A percentile compares a stretch with the other conserved stretches of the same genome.
These are phyloP conservation scores for Neurospora sp. DNA, from an alignment of 495 filamentous ascomycete genomes.

Conservation along the genomic window DNA sequence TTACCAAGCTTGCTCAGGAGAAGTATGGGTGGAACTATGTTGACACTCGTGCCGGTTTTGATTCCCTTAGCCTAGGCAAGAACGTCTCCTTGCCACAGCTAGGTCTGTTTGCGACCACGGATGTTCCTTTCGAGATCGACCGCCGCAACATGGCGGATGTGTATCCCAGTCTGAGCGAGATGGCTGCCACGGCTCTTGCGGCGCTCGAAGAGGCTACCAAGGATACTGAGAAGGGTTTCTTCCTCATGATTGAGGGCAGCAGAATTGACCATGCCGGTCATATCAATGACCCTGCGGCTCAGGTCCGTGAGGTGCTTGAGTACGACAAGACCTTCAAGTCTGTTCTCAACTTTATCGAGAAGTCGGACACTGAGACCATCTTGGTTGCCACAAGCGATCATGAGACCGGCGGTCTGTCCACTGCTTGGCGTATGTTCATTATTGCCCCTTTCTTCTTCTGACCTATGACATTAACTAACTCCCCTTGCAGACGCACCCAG, in stretches of 20 bases:
- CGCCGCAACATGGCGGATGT: slow-evolving; percentile 62
- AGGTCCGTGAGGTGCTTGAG: slow-evolving; percentile 87
- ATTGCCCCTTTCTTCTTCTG: neutral
- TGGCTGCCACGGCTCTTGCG: slow-evolving; percentile 72
- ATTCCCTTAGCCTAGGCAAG: slow-evolving; percentile 59
- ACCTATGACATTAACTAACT: slow-evolving; percentile 7
- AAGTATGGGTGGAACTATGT: slow-evolving; percentile 74
- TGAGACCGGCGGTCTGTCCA: slow-evolving; percentile 81
- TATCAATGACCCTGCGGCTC: slow-evolving; percentile 87
- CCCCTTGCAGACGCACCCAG: slow-evolving; percentile 18
- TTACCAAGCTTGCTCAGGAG: slow-evolving; percentile 55
- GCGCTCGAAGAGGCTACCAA: slow-evolving; percentile 74
- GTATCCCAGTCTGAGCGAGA: slow-evolving; percentile 87
- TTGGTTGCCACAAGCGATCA: slow-evolving; percentile 88
- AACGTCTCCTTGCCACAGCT: slow-evolving; percentile 71
- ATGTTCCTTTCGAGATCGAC: slow-evolving; percentile 91
- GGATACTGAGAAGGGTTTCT: slow-evolving; percentile 86
- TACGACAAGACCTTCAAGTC: slow-evolving; percentile 79
- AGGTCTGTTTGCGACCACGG: slow-evolving; percentile 71
- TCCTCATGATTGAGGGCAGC: slow-evolving; percentile 95
- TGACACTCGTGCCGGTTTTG: slow-evolving; percentile 61
- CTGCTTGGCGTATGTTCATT: slow-evolving; percentile 55
- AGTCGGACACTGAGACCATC: slow-evolving; percentile 61
- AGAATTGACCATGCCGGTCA: slow-evolving; percentile 96
- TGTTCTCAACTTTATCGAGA: slow-evolving; percentile 75